Evolutionary conservation across 1,139 yeast species (phyloP).

Genomic region (Lizanozyma gosingica): DNA sequence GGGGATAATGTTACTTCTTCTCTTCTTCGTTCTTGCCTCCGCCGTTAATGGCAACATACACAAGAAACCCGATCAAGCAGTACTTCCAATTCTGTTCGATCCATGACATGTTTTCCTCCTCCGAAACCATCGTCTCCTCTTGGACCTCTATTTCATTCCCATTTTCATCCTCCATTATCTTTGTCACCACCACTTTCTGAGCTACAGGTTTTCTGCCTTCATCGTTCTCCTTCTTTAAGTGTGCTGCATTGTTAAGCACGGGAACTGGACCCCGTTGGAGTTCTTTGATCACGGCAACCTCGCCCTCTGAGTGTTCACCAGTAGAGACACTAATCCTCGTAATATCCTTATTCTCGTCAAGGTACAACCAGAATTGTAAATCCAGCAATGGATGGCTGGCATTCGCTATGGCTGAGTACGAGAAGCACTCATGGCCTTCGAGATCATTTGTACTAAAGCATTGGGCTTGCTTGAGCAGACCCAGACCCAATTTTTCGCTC

Average conservation of each 20-base stretch:
- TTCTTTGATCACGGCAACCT: conserved; percentile 1
- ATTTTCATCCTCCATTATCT: conserved; percentile 14
- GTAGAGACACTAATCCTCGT: neutral
- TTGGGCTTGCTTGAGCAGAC: neutral
- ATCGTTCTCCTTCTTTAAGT: neutral
- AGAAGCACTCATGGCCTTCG: neutral
- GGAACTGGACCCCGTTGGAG: conserved; percentile 4
- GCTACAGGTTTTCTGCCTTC: conserved; percentile 3
- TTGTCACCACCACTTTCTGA: conserved; percentile 13
- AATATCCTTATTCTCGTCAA: conserved; percentile 6
- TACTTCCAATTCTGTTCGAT: conserved; percentile 40
- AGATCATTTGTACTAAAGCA: neutral
- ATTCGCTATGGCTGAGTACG: neutral
- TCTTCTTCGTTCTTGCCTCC: conserved; percentile 12
- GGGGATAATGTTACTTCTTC: conserved; percentile 6
- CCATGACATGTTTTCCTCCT: conserved; percentile 28
- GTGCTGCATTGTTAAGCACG: neutral
- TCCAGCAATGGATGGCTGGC: neutral
- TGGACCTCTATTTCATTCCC: conserved; percentile 15
- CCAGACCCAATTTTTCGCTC: neutral
- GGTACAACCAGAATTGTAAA: neutral
- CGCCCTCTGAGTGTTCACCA: neutral
- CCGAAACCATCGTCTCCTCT: conserved; percentile 11
- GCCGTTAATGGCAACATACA: conserved; percentile 11
- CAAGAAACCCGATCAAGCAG: conserved; percentile 23